Percentiles rank a stretch among this genome's conserved stretches.
Evolutionary conservation across 306 rosid genomes (phyloP).

Genomic region (Boehmeria nivea): DNA sequence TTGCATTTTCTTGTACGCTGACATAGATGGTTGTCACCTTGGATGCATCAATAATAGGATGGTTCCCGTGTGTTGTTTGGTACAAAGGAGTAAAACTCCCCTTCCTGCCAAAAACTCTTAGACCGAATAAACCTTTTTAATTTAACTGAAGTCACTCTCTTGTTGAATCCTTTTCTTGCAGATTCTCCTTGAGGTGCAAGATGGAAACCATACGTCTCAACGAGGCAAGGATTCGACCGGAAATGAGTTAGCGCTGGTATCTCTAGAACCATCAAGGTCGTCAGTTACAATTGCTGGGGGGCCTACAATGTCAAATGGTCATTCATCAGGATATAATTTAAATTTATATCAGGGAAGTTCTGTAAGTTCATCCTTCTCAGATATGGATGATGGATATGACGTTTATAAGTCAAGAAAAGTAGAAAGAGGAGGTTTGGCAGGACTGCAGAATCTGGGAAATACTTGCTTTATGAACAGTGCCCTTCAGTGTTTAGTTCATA

Average conservation of each 20-base stretch:
- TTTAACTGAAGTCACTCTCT: not conserved
- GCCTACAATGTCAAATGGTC: slow-evolving; percentile 80
- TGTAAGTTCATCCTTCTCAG: slow-evolving; percentile 49
- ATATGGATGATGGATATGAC: slow-evolving; percentile 54
- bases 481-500: slow-evolving; percentile 89
- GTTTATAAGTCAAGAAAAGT: slow-evolving; percentile 39
- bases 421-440: slow-evolving; percentile 85
- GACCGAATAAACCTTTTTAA: too few species aligned
- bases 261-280: slow-evolving; percentile 85
- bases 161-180: slow-evolving; percentile 23
- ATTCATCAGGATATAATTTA: slow-evolving; percentile 53
- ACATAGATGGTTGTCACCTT: too few species aligned
- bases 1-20: too few species aligned
- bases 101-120: too few species aligned
- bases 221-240: slow-evolving; percentile 62
- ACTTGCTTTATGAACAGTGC: slow-evolving; percentile 99
- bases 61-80: too few species aligned
- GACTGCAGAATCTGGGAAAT: slow-evolving; percentile 96
- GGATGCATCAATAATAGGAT: too few species aligned
- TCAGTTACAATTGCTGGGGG: slow-evolving; percentile 89
- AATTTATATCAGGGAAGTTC: slow-evolving; percentile 53
- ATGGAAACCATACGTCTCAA: slow-evolving; percentile 31
- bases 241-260: slow-evolving; percentile 85
- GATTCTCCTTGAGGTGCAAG: slow-evolving; percentile 76
- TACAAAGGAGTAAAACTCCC: too few species aligned